These are phyloP conservation scores for Ophiostoma ips DNA, from an alignment of 2,329 filamentous ascomycete genomes.

Conservation along the genomic window DNA sequence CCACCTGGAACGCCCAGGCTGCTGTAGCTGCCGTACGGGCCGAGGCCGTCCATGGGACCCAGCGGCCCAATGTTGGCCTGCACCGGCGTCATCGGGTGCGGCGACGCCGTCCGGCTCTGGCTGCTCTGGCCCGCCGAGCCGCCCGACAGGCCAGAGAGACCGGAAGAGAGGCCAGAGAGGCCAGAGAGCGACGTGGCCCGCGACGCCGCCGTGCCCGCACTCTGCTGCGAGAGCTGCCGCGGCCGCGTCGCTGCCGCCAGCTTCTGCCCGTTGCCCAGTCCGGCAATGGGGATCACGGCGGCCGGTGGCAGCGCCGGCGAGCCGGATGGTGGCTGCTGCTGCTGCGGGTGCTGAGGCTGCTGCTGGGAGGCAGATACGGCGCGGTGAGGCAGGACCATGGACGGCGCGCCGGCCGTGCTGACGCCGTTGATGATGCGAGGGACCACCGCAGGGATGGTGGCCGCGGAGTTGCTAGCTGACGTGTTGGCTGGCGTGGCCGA, in stretches of 20 bases:
- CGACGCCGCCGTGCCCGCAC: slow-evolving; percentile 50
- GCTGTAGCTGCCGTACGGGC: slow-evolving; percentile 1
- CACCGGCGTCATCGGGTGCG: slow-evolving; percentile 46
- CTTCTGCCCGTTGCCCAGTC: background rate
- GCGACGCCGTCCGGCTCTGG: slow-evolving; percentile 31
- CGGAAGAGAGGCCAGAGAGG: slow-evolving; percentile 16
- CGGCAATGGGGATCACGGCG: slow-evolving; percentile 55
- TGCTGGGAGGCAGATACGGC: slow-evolving; percentile 37
- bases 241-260: slow-evolving; percentile 38
- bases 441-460: slow-evolving; percentile 10
- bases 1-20: background rate
- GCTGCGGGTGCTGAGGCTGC: too few species aligned
- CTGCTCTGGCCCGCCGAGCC: slow-evolving; percentile 26
- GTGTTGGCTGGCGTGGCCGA: background rate
- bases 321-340: too few species aligned
- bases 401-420: slow-evolving; percentile 10
- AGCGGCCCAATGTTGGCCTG: slow-evolving; percentile 40
- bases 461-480: background rate
- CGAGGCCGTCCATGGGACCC: slow-evolving; percentile 32
- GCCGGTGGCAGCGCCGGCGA: slow-evolving; percentile 42
- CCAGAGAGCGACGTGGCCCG: slow-evolving; percentile 49
- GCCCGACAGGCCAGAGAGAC: background rate
- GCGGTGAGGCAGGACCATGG: slow-evolving; percentile 25
- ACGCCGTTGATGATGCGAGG: slow-evolving; percentile 9
- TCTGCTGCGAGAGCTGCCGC: slow-evolving; percentile 68